Evolutionary conservation across 164 flowering plant genomes (phyloP).

Genomic region (Tinospora cordifolia): DNA sequence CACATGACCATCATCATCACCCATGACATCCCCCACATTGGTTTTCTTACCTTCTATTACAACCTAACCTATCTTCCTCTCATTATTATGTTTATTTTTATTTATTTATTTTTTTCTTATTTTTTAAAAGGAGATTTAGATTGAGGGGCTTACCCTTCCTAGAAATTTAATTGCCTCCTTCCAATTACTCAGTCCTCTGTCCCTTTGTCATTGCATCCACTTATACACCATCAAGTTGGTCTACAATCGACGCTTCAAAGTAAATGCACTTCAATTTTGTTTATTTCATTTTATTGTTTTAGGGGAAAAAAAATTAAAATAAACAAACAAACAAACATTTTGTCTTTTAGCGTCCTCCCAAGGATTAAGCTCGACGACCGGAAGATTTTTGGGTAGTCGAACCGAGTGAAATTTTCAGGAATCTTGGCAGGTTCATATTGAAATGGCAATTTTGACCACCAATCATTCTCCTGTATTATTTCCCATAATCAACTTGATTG

Average conservation of each 20-base stretch:
- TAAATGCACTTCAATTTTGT: too few relatives aligned
- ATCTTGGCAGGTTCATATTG: neutral
- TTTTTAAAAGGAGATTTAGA: too few relatives aligned
- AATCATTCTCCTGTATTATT: neutral
- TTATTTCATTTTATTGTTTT: neutral
- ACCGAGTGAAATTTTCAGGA: neutral
- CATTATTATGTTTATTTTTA: slow-evolving; percentile 10
- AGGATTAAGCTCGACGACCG: neutral
- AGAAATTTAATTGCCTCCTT: neutral
- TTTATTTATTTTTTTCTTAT: neutral
- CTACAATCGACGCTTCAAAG: too few relatives aligned
- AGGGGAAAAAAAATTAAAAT: too few relatives aligned
- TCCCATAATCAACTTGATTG: neutral
- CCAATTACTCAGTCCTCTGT: neutral
- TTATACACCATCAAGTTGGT: too few relatives aligned
- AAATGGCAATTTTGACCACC: neutral
- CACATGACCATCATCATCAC: slow-evolving; percentile 5
- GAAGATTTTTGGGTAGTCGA: neutral
- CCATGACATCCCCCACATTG: neutral
- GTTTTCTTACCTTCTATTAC: slow-evolving; percentile 1
- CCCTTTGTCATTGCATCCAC: too few relatives aligned
- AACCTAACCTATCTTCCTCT: slow-evolving; percentile 5
- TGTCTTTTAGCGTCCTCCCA: neutral
- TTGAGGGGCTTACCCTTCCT: too few relatives aligned
- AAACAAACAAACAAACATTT: neutral